A percentile compares a stretch with the other conserved stretches of the same genome.
Conservation (phyloP, 345 rosid species). For the Lagerstroemia speciosa region DNA sequence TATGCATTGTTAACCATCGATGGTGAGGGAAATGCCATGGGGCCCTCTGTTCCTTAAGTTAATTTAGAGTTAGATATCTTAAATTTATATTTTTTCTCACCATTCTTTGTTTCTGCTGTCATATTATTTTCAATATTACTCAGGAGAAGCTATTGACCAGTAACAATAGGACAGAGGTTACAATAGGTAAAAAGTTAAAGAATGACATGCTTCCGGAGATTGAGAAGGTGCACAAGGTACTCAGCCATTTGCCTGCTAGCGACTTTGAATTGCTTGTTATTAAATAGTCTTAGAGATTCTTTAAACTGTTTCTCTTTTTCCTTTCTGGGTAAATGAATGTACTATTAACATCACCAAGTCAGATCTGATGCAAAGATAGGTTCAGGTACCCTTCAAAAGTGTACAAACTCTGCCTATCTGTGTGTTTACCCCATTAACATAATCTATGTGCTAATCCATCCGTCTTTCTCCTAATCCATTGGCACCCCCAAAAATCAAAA, state of each 20-base stretch:
- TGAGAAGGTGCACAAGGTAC: constrained; percentile 94
- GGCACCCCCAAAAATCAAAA: too few relatives aligned
- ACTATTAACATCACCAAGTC: too few relatives aligned
- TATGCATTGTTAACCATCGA: background rate
- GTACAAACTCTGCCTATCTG: too few relatives aligned
- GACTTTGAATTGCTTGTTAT: background rate
- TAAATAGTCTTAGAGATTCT: background rate
- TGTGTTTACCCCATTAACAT: too few relatives aligned
- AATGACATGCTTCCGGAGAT: constrained; percentile 95
- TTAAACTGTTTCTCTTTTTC: too few relatives aligned
- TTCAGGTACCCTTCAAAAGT: too few relatives aligned
- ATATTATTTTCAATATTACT: constrained; percentile 15
- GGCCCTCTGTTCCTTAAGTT: background rate
- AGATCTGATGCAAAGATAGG: too few relatives aligned
- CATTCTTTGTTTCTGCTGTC: constrained; percentile 2
- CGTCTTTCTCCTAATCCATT: too few relatives aligned
- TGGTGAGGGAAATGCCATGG: background rate
- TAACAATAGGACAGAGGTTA: constrained; percentile 79
- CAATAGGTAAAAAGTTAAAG: constrained; percentile 83
- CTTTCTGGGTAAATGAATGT: too few relatives aligned
- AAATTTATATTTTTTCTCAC: background rate
- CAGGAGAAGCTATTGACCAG: constrained; percentile 89
- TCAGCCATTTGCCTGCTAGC: background rate
- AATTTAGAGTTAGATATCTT: background rate
- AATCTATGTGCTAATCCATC: too few relatives aligned